These are phyloP conservation scores for Fusarium fracticaudum DNA, from an alignment of 2,329 filamentous ascomycete genomes.

Conservation along the genomic window DNA sequence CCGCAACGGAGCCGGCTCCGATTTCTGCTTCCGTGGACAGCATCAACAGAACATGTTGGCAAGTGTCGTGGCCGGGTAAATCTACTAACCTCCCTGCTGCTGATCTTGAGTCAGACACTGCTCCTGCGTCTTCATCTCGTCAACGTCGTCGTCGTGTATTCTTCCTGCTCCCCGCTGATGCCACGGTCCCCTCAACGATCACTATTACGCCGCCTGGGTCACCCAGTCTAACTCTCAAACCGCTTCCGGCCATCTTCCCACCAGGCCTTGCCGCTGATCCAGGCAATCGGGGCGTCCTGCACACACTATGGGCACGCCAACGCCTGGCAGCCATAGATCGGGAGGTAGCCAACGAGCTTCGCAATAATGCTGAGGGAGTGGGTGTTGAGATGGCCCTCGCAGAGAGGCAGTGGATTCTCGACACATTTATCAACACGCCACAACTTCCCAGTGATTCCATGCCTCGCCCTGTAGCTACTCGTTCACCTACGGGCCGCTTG, in stretches of 20 bases:
- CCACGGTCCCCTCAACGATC: conserved; percentile 76
- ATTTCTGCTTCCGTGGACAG: conserved; percentile 1
- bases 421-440: conserved; percentile 67
- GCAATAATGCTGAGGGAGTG: conserved; percentile 80
- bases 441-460: conserved; percentile 28
- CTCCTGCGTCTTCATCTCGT: conserved; percentile 29
- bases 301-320: conserved; percentile 91
- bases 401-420: conserved; percentile 86
- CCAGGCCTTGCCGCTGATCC: conserved; percentile 76
- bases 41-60: conserved; percentile 61
- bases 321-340: conserved; percentile 77
- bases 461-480: conserved; percentile 63
- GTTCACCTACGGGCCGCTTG: conserved; percentile 73
- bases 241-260: conserved; percentile 87
- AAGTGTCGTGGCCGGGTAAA: conserved; percentile 86
- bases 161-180: conserved; percentile 80
- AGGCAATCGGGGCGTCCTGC: conserved; percentile 82
- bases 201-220: conserved; percentile 63
- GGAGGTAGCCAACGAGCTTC: conserved; percentile 80
- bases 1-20: conserved; percentile 32
- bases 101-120: conserved; percentile 45
- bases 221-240: conserved; percentile 70
- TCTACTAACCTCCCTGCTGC: conserved; percentile 73
- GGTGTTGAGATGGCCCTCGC: conserved; percentile 84
- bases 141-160: conserved; percentile 72